Evolutionary conservation across 371 early-diverging fungal species (phyloP).

Genomic region (Mortierella sp.): DNA sequence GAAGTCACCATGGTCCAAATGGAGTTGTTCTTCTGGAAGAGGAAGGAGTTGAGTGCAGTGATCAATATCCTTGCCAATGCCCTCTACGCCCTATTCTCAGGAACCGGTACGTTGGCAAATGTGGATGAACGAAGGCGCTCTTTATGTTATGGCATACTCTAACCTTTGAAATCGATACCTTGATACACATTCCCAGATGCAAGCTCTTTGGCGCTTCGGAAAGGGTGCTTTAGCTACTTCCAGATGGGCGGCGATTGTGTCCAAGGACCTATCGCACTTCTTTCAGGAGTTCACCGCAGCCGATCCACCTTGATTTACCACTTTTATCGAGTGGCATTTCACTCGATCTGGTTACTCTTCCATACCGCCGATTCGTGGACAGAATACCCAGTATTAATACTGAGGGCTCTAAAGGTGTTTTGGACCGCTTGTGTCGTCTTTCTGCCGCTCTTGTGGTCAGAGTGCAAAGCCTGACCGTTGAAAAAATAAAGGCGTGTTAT

Average conservation of each 20-base stretch:
- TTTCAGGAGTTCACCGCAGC: slow-evolving; percentile 67
- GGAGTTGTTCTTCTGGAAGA: slow-evolving; percentile 76
- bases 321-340: slow-evolving; percentile 37
- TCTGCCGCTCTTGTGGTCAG: slow-evolving; percentile 62
- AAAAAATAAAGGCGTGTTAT: no score
- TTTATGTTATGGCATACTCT: no score
- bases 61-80: slow-evolving; percentile 93
- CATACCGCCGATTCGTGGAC: slow-evolving; percentile 36
- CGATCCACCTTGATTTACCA: slow-evolving; percentile 24
- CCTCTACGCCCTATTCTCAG: slow-evolving; percentile 87
- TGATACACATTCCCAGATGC: slow-evolving; percentile 57
- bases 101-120: slow-evolving; percentile 60
- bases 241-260: slow-evolving; percentile 81
- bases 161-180: no score
- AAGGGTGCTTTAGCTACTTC: slow-evolving; percentile 90
- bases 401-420: slow-evolving; percentile 54
- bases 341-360: slow-evolving; percentile 56
- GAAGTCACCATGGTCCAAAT: slow-evolving; percentile 65
- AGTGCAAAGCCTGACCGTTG: slow-evolving; percentile 50
- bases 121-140: no score
- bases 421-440: slow-evolving; percentile 63
- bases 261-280: slow-evolving; percentile 81
- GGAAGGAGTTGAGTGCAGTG: slow-evolving; percentile 76
- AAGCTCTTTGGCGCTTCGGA: slow-evolving; percentile 74
- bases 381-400: slow-evolving; percentile 48